Evolutionary conservation across 2,329 filamentous ascomycete genomes (phyloP).

Genomic region (Dryadomyces quercivorus): DNA sequence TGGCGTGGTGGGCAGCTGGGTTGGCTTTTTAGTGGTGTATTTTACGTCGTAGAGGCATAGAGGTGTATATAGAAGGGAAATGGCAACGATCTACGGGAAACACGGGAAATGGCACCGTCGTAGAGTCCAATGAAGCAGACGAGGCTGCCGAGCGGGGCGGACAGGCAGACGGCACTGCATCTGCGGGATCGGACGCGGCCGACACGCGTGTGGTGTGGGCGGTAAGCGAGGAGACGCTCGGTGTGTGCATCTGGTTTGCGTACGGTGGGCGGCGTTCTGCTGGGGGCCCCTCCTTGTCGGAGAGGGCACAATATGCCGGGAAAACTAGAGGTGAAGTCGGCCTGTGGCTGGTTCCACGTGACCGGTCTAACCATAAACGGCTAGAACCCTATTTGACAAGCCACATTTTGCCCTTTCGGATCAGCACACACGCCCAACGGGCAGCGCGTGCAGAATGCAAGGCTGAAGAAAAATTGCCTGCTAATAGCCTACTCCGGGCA

Average conservation of each 20-base stretch:
- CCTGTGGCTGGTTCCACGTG: conserved; percentile 9
- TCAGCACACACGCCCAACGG: conserved; percentile 1
- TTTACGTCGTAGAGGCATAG: conserved; percentile 41
- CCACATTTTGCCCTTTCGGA: conserved; percentile 1
- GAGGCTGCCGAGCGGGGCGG: background rate
- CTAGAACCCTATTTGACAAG: conserved; percentile 4
- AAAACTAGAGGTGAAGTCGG: conserved; percentile 14
- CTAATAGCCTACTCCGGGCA: background rate
- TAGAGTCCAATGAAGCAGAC: background rate
- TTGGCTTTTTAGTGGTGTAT: conserved; percentile 89
- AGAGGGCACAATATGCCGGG: conserved; percentile 9
- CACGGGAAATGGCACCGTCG: conserved; percentile 7
- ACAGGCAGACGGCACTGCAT: background rate
- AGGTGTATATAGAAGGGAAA: background rate
- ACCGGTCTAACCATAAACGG: background rate
- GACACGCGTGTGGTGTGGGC: background rate
- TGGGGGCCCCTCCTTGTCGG: conserved; percentile 5
- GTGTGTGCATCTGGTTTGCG: background rate
- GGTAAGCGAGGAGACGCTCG: background rate
- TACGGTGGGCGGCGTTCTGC: conserved; percentile 3
- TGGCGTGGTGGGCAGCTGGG: conserved; percentile 91
- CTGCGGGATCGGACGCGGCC: background rate
- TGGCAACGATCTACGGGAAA: background rate
- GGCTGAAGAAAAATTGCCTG: conserved; percentile 9
- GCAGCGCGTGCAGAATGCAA: conserved; percentile 11